Base-by-base conservation (phyloP, 139 green algal species). In the Pleodorina starrii region DNA sequence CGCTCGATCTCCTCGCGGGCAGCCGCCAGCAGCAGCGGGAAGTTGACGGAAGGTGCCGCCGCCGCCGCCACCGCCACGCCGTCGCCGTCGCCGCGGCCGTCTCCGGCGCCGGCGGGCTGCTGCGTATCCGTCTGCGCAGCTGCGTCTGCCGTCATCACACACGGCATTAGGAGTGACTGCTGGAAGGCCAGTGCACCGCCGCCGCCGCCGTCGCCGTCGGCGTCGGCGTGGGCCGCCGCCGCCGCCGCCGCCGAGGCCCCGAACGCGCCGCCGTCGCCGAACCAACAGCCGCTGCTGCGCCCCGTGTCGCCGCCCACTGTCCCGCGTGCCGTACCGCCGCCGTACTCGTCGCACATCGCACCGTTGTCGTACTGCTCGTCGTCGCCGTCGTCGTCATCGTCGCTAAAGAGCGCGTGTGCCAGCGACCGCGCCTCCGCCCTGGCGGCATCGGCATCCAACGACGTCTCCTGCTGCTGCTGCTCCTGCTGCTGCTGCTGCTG, bases 1-100 rank as follows among this genome's bases (percentile, higher is more conserved):
- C 66, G 48, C 44, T 88, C 66, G 1, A 88, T 88, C 68, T 88
- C 81, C 42, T 66, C 35, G 4, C 66, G 66, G 1, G 83, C 83
- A 1, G 83, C 83, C 32, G 83, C 66, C 23, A 80, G 83, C 44
- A 88, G 68, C 43, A 71, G 68, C n/a, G 63, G 46, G 36, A 68
- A 9, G 40, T 48, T n/a, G 4, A 36, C 19, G 7, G 69, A 32
- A 2, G 72, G 11, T 23, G 25, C 21, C 42, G 72, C 40, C 27
- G 72, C 23, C 48, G 29, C 75, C 35, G 50, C 76, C 35, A 21
- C 32, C 63, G 77, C 51, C 36, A 32, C 17, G 35, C 14, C 29
- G 32, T 25, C 25, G 10, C 17, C 25, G 35, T 5, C 57, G 27
- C n/a, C 0, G 46, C 75, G 32, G 46, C 46, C 46, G 71, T 38